Evolutionary conservation across 805 yeast genomes (phyloP).

Genomic region (Komagataella pastoris): DNA sequence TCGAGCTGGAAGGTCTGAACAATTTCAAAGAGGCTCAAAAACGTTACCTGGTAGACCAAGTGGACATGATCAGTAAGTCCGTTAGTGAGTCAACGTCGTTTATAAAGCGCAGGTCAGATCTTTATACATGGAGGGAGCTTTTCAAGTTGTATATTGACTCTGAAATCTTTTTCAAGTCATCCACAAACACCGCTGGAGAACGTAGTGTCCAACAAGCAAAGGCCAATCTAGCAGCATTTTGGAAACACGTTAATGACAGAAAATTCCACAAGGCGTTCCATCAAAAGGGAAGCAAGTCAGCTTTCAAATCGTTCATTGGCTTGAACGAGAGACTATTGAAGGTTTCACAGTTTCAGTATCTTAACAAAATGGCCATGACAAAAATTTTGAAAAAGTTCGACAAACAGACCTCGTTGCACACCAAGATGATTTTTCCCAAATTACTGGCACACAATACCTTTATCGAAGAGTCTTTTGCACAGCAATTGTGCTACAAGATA

Average conservation of each 20-base stretch:
- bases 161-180: conserved; percentile 45
- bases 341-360: conserved; percentile 43
- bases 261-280: conserved; percentile 27
- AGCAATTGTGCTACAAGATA: conserved; percentile 40
- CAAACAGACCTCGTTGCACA: conserved; percentile 47
- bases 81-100: conserved; percentile 28
- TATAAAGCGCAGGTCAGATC: conserved; percentile 30
- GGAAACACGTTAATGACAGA: conserved; percentile 22
- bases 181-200: conserved; percentile 32
- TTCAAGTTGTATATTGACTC: conserved; percentile 53
- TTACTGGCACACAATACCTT: conserved; percentile 27
- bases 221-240: conserved; percentile 26
- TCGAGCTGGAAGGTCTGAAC: conserved; percentile 38
- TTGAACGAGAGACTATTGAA: conserved; percentile 43
- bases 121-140: conserved; percentile 59
- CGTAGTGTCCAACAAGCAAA: conserved; percentile 31
- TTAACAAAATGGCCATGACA: conserved; percentile 49
- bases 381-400: conserved; percentile 69
- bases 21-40: conserved; percentile 29
- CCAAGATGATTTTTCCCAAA: conserved; percentile 31
- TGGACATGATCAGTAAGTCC: conserved; percentile 25
- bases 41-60: conserved; percentile 23
- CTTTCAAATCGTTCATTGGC: conserved; percentile 35
- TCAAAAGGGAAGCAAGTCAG: conserved; percentile 26
- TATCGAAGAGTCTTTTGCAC: conserved; percentile 35